A percentile compares a stretch with the other conserved stretches of the same genome.
Evolutionary conservation across 768 basidiomycete genomes (phyloP).

Genomic region (Dacryopinax spathularia): DNA sequence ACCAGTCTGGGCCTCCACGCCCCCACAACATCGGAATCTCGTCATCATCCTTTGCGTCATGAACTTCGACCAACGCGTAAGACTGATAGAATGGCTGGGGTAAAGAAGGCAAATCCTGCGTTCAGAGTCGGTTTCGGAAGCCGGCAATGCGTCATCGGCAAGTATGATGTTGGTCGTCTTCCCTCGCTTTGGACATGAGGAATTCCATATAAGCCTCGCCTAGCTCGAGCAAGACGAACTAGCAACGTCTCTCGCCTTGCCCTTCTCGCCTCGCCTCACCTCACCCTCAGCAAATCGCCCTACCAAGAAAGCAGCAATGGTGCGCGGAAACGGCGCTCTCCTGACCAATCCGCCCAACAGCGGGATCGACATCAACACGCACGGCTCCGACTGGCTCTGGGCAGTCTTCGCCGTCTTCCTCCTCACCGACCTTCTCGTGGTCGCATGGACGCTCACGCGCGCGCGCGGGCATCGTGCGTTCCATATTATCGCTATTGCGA

Average conservation of each 20-base stretch:
- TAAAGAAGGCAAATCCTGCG: too few relatives aligned
- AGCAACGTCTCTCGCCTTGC: neutral
- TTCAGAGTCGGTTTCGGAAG: too few relatives aligned
- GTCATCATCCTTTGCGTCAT: too few relatives aligned
- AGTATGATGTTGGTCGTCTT: too few relatives aligned
- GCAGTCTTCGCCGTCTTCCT: slow-evolving; percentile 40
- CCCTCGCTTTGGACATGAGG: too few relatives aligned
- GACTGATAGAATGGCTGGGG: too few relatives aligned
- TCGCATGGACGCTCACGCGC: slow-evolving; percentile 28
- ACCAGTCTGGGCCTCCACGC: too few relatives aligned
- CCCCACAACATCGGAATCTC: too few relatives aligned
- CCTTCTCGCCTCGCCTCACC: neutral
- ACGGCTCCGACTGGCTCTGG: slow-evolving; percentile 42
- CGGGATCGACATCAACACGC: slow-evolving; percentile 29
- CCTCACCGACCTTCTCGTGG: slow-evolving; percentile 26
- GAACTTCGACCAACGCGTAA: too few relatives aligned
- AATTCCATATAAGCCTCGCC: too few relatives aligned
- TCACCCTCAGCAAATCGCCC: neutral
- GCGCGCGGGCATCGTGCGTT: slow-evolving; percentile 33
- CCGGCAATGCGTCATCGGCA: too few relatives aligned
- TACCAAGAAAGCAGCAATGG: neutral
- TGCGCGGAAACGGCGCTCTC: neutral
- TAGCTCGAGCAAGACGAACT: too few relatives aligned
- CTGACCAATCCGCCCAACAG: slow-evolving; percentile 26
- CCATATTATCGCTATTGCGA: slow-evolving; percentile 36